Percentiles rank a stretch among this genome's conserved stretches.
Conservation (phyloP, 257 asterid genomes). For the Paraleonurus japonicus region DNA sequence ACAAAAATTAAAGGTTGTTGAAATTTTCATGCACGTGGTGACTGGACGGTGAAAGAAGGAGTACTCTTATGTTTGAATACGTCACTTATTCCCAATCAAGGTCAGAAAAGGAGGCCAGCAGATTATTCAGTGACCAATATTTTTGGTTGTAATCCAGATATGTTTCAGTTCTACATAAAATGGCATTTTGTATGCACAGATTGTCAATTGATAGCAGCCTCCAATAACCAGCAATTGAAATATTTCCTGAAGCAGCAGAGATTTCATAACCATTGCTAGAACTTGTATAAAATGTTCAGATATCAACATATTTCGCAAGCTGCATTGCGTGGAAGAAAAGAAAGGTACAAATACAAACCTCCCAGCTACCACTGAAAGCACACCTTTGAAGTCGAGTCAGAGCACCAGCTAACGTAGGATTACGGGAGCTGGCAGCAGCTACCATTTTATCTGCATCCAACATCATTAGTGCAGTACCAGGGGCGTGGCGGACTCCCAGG, state of each 20-base stretch:
- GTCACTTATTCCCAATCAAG: not conserved
- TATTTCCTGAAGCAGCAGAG: conserved; percentile 6
- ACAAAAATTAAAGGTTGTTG: not conserved
- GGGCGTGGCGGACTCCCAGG: conserved; percentile 99
- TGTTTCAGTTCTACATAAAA: conserved; percentile 4
- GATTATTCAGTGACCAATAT: not conserved
- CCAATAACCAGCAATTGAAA: conserved; percentile 9
- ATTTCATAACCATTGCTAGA: conserved; percentile 5
- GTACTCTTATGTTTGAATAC: not conserved
- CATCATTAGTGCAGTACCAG: conserved; percentile 99
- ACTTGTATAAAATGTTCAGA: conserved; percentile 19
- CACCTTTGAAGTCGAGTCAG: conserved; percentile 97
- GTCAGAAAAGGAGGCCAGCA: conserved; percentile 6
- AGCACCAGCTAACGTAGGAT: conserved; percentile 97
- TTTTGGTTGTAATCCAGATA: not conserved
- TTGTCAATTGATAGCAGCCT: conserved; percentile 5
- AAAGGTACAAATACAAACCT: conserved; percentile 48
- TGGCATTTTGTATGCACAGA: not conserved
- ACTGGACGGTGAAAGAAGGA: conserved; percentile 1
- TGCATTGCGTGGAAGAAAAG: conserved; percentile 20
- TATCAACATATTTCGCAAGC: conserved; percentile 16
- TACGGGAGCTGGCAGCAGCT: conserved; percentile 99
- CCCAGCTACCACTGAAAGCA: conserved; percentile 99
- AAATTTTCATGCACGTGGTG: not conserved
- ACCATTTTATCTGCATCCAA: conserved; percentile 99